Percentiles rank a stretch among this genome's conserved stretches.
Conservation (phyloP, 2,329 filamentous ascomycete genomes). For the Xylariaceae sp. region DNA sequence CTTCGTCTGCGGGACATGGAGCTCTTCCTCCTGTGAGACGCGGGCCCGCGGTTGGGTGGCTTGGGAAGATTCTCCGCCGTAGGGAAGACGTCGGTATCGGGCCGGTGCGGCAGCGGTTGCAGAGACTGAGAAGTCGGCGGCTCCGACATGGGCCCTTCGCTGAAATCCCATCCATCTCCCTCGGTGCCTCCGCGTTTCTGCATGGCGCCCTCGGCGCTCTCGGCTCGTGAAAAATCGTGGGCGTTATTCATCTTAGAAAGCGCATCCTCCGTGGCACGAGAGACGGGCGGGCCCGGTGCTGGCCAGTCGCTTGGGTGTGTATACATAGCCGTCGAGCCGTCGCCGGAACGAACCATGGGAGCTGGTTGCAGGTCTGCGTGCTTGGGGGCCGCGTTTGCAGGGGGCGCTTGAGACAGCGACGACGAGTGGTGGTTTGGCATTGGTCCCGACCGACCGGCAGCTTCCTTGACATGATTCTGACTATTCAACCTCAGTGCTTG, state of each 20-base stretch:
- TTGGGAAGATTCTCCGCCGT: conserved; percentile 72
- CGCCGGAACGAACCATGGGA: conserved; percentile 46
- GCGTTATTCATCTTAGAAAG: conserved; percentile 28
- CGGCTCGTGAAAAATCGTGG: conserved; percentile 31
- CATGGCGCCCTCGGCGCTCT: conserved; percentile 33
- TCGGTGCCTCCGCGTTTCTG: conserved; percentile 46
- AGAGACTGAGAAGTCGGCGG: conserved; percentile 34
- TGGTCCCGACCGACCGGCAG: conserved; percentile 44
- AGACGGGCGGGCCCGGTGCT: conserved; percentile 13
- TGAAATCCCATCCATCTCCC: conserved; percentile 86
- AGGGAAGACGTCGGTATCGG: conserved; percentile 84
- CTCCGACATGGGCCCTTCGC: conserved; percentile 63
- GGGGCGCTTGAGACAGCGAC: conserved; percentile 35
- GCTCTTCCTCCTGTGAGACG: conserved; percentile 70
- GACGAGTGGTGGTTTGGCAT: conserved; percentile 50
- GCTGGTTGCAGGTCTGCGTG: conserved; percentile 35
- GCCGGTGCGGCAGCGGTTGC: conserved; percentile 52
- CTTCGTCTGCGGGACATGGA: conserved; percentile 67
- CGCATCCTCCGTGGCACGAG: conserved; percentile 19
- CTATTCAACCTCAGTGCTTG: conserved; percentile 27
- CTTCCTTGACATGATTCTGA: conserved; percentile 53
- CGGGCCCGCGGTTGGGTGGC: conserved; percentile 63
- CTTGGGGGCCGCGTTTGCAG: conserved; percentile 25
- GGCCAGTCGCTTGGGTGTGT: conserved; percentile 22
- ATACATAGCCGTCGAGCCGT: conserved; percentile 37